Evolutionary conservation across 2,329 filamentous ascomycete genomes (phyloP).

Genomic region (Cladophialophora immunda): DNA sequence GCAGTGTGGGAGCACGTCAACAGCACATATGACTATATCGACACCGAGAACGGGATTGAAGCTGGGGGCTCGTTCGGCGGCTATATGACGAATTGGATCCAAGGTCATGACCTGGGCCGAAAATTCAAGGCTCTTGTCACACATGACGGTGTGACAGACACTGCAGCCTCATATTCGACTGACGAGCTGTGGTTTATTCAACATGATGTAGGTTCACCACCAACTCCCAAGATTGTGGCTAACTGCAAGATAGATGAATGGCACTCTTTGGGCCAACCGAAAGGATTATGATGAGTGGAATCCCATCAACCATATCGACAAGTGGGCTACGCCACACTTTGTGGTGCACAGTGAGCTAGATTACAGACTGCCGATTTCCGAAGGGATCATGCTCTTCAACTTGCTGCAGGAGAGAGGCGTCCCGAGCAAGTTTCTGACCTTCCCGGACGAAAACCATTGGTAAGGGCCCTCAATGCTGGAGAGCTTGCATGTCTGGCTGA

Average conservation of each 20-base stretch:
- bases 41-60: slow-evolving; percentile 50
- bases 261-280: slow-evolving; percentile 62
- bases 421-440: slow-evolving; percentile 78
- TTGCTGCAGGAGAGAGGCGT: slow-evolving; percentile 77
- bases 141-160: slow-evolving; percentile 84
- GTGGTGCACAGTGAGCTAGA: slow-evolving; percentile 87
- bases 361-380: slow-evolving; percentile 82
- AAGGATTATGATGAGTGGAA: slow-evolving; percentile 75
- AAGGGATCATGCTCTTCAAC: slow-evolving; percentile 83
- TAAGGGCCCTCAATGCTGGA: slow-evolving; percentile 31
- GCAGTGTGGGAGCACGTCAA: slow-evolving; percentile 77
- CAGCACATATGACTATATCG: slow-evolving; percentile 48
- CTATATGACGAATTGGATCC: slow-evolving; percentile 78
- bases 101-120: slow-evolving; percentile 82
- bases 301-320: slow-evolving; percentile 67
- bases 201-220: slow-evolving; percentile 49
- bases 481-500: slow-evolving; percentile 1
- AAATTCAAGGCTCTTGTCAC: slow-evolving; percentile 88
- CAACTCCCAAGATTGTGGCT: slow-evolving; percentile 17
- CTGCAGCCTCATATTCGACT: slow-evolving; percentile 58
- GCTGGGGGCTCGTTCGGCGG: slow-evolving; percentile 54
- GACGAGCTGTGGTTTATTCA: slow-evolving; percentile 63
- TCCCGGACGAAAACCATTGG: slow-evolving; percentile 76
- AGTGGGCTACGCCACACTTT: slow-evolving; percentile 83
- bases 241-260: slow-evolving; percentile 51